phyloP scores from a whole-genome alignment of 805 yeast species.

The Kuraishia hungarica region DNA sequence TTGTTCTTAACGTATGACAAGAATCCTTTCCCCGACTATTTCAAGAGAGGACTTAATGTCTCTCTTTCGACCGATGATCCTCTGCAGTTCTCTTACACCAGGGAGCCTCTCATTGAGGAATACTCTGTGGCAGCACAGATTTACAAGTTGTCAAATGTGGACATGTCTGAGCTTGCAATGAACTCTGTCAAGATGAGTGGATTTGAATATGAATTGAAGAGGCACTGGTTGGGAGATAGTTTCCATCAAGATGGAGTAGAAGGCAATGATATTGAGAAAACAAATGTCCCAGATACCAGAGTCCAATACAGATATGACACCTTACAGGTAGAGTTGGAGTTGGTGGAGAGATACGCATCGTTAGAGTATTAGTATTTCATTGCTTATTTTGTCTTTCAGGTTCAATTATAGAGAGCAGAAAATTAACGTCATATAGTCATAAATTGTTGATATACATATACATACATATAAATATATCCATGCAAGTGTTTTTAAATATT shows the following conservation, averaged over 20 bases:
- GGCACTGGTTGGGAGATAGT: conserved; percentile 84
- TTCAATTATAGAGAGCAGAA: background rate
- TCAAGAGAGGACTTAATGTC: conserved; percentile 89
- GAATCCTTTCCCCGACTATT: conserved; percentile 88
- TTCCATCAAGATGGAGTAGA: conserved; percentile 51
- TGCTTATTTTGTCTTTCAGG: background rate
- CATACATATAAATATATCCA: background rate
- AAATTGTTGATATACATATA: too few relatives aligned
- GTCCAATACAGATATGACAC: conserved; percentile 81
- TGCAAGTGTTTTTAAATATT: background rate
- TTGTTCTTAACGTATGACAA: conserved; percentile 92
- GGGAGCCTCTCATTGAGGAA: conserved; percentile 96
- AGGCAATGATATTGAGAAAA: conserved; percentile 86
- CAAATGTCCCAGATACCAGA: conserved; percentile 90
- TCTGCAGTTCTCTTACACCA: conserved; percentile 90
- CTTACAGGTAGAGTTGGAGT: conserved; percentile 56
- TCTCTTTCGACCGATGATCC: conserved; percentile 97
- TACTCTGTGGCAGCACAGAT: conserved; percentile 98
- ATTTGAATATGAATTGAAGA: conserved; percentile 78
- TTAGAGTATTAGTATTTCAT: background rate
- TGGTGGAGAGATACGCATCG: conserved; percentile 46
- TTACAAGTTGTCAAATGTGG: conserved; percentile 87
- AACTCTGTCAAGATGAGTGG: conserved; percentile 94
- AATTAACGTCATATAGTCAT: background rate
- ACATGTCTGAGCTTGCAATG: conserved; percentile 93